Percentiles rank a stretch among this genome's conserved stretches.
Evolutionary conservation across 2,329 filamentous ascomycete species (phyloP).

Genomic region (Colletotrichum lupini): DNA sequence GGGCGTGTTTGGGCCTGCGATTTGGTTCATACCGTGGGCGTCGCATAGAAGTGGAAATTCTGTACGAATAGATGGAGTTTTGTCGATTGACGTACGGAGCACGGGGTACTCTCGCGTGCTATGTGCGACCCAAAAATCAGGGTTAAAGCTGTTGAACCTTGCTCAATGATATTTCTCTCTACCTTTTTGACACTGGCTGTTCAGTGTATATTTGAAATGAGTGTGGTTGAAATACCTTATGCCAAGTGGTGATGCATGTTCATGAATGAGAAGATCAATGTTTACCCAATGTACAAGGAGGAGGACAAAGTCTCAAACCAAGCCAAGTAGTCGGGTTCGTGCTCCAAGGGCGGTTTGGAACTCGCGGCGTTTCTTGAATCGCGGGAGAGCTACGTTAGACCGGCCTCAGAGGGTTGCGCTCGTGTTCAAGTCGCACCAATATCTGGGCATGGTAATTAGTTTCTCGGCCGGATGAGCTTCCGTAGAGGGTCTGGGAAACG

Average conservation of each 20-base stretch:
- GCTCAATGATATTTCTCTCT: neutral
- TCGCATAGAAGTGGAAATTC: constrained; percentile 16
- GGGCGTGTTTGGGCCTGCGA: constrained; percentile 27
- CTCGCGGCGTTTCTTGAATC: neutral
- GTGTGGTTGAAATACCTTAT: neutral
- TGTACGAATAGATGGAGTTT: neutral
- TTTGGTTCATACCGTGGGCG: constrained; percentile 12
- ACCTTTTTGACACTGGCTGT: neutral
- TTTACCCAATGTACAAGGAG: neutral
- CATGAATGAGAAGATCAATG: neutral
- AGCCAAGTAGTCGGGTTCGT: neutral
- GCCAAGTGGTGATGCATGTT: neutral
- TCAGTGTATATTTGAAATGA: neutral
- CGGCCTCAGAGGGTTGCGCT: neutral
- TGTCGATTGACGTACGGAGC: constrained; percentile 1
- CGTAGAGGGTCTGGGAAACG: neutral
- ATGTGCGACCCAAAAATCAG: neutral
- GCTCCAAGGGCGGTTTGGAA: neutral
- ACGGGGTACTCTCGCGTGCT: neutral
- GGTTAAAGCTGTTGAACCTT: neutral
- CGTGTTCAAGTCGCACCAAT: neutral
- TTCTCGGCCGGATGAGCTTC: neutral
- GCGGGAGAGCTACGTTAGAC: neutral
- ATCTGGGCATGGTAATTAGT: neutral
- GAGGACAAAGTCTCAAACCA: neutral